Evolutionary conservation across 352 stramenopile species (phyloP), one percentile per base, ranked within the genome.

Genomic region (Phytophthora colocasiae): DNA sequence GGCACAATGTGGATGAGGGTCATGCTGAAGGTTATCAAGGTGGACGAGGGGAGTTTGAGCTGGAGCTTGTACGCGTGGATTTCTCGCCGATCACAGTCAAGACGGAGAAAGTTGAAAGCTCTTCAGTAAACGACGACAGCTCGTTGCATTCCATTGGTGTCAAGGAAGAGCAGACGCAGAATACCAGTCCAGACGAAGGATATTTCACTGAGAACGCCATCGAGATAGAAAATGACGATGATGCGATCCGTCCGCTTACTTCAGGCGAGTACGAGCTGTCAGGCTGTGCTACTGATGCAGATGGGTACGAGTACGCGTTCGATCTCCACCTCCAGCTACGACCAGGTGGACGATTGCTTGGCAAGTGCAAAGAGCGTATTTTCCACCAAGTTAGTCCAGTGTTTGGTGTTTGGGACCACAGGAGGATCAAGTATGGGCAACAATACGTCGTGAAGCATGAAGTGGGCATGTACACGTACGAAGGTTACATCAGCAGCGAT

Each of bases 301-400:
- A 92, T 19, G 84, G 81, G 10, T 92, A 92, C 68, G 81, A 92
- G 53, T 92, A 92, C 66, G 77, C 73, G 11, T 90, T 85, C 29
- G 68, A 84, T 60, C 66, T 91, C 1, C 51, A 75, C 15, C 22
- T 92, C 17, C 58, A 81, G n/a, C 63, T 92, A 14, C 47, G 69
- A 3, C 53, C 80, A 0, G 58, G 63, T 44, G 80, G 84, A 0
- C 59, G 56, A 15, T 54, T 92, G 2, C 24, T 51, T 6, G 84
- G 81, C 8, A 61, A 71, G 41, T 72, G 70, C 26, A 81, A 69
- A n/a, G 81, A 92, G 64, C 73, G 72, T 14, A 64, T 92, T 44
- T 90, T 90, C 24, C 69, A 81, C 11, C 84, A 92, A 63, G 73
- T 58, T 5, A 71, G 74, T 15, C 44, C 46, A 2, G 63, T 92